These are phyloP conservation scores for Exutisphaerella laricina DNA, from an alignment of 2,329 filamentous ascomycete genomes.

Conservation along the genomic window DNA sequence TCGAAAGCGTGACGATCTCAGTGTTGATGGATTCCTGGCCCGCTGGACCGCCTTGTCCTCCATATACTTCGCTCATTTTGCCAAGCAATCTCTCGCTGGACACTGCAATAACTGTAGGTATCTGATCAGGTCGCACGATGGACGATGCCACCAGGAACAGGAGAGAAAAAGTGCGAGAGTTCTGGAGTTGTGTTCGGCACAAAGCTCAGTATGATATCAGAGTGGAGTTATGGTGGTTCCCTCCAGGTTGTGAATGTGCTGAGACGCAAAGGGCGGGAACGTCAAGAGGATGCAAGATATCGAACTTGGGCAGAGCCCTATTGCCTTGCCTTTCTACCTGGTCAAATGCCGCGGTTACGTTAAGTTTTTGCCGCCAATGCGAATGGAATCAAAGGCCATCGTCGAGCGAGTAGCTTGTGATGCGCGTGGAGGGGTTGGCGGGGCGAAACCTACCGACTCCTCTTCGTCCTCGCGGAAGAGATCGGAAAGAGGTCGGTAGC, in stretches of 20 bases:
- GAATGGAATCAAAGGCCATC: no score
- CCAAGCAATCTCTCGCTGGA: not conserved
- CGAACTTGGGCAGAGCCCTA: no score
- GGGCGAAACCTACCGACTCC: no score
- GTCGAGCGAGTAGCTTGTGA: no score
- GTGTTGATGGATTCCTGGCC: conserved; percentile 79
- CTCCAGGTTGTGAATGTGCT: not conserved
- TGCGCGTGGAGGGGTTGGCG: no score
- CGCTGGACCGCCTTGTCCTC: conserved; percentile 15
- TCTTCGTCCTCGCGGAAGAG: no score
- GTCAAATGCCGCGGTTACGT: no score
- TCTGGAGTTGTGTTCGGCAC: conserved; percentile 9
- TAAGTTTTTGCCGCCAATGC: no score
- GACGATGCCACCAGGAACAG: not conserved
- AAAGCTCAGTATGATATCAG: conserved; percentile 25
- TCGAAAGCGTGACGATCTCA: conserved; percentile 89
- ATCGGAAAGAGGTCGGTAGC: no score
- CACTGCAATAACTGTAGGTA: not conserved
- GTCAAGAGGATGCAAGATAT: no score
- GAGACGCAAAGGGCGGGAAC: no score
- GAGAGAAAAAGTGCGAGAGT: not conserved
- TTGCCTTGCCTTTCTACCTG: no score
- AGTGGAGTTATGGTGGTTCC: conserved; percentile 20
- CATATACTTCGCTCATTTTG: conserved; percentile 6
- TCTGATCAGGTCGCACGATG: not conserved